These are phyloP conservation scores for Hansfordia pulvinata DNA, from an alignment of 2,329 filamentous ascomycete species.

Conservation along the genomic window DNA sequence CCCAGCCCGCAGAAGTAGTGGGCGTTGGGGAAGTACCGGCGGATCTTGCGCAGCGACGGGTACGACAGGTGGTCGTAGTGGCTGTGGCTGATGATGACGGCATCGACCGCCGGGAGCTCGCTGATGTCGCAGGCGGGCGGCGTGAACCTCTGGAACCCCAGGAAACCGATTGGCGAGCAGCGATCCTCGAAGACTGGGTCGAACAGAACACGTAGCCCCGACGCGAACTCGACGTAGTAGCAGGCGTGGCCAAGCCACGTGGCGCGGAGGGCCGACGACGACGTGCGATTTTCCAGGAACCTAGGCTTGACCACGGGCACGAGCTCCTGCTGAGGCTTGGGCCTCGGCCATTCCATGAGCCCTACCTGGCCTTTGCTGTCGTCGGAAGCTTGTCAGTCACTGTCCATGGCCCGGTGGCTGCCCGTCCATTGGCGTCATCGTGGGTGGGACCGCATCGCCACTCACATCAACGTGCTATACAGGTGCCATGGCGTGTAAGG, in stretches of 20 bases:
- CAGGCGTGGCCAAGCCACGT: conserved; percentile 96
- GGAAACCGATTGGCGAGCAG: conserved; percentile 61
- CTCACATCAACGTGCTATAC: conserved; percentile 6
- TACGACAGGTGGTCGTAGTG: conserved; percentile 90
- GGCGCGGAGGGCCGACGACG: conserved; percentile 50
- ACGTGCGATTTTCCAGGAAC: conserved; percentile 50
- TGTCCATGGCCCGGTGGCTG: too few relatives aligned
- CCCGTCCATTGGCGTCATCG: not conserved
- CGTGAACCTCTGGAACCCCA: conserved; percentile 69
- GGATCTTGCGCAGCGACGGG: conserved; percentile 57
- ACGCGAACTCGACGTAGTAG: conserved; percentile 82
- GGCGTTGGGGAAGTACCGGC: conserved; percentile 57
- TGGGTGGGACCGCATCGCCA: conserved; percentile 1
- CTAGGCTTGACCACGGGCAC: conserved; percentile 53
- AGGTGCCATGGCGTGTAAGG: conserved; percentile 5
- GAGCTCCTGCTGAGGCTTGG: conserved; percentile 36
- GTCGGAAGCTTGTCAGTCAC: too few relatives aligned
- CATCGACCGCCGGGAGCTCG: conserved; percentile 66
- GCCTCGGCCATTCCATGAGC: conserved; percentile 50
- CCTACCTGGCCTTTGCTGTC: too few relatives aligned
- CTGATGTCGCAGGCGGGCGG: conserved; percentile 60
- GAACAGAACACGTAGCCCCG: conserved; percentile 76
- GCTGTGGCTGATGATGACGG: conserved; percentile 73
- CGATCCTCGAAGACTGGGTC: conserved; percentile 87
- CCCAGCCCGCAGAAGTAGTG: conserved; percentile 85